A percentile compares a stretch with the other conserved stretches of the same genome.
Evolutionary conservation across 805 yeast genomes (phyloP).

Genomic region (Yarrowia bubula): DNA sequence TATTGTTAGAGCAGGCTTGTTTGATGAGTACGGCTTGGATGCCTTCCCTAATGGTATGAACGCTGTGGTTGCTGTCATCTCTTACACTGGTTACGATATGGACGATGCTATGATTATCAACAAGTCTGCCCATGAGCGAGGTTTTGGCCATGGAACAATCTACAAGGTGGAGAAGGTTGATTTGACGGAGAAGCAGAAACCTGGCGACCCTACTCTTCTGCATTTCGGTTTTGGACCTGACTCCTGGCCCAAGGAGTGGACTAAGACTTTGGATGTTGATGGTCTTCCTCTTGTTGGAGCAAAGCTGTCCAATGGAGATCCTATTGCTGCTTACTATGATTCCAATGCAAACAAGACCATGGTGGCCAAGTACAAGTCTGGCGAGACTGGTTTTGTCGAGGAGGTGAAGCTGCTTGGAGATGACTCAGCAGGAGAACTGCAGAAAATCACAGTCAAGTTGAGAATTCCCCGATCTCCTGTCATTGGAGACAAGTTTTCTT

Average conservation of each 20-base stretch:
- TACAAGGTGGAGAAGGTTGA: constrained; percentile 93
- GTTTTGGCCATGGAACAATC: constrained; percentile 96
- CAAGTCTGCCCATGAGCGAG: constrained; percentile 96
- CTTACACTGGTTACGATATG: constrained; percentile 99
- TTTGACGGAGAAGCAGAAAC: constrained; percentile 67
- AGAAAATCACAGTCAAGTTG: constrained; percentile 79
- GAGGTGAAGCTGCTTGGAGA: constrained; percentile 92
- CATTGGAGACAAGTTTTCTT: constrained; percentile 96
- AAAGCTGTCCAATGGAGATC: constrained; percentile 91
- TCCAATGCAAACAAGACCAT: constrained; percentile 88
- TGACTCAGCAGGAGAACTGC: constrained; percentile 75
- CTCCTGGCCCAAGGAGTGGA: constrained; percentile 90
- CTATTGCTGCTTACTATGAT: constrained; percentile 88
- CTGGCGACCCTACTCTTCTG: constrained; percentile 93
- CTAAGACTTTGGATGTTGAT: constrained; percentile 80
- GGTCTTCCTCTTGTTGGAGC: constrained; percentile 91
- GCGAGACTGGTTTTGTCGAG: constrained; percentile 92
- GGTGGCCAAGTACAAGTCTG: constrained; percentile 87
- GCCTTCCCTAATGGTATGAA: constrained; percentile 97
- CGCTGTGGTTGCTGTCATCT: constrained; percentile 97
- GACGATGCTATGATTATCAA: constrained; percentile 99
- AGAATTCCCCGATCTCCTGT: constrained; percentile 88
- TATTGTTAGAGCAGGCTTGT: constrained; percentile 86
- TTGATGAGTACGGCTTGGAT: constrained; percentile 97
- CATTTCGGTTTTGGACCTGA: constrained; percentile 94